Conservation (phyloP, 768 basidiomycete genomes). For the Mrakia frigida region DNA sequence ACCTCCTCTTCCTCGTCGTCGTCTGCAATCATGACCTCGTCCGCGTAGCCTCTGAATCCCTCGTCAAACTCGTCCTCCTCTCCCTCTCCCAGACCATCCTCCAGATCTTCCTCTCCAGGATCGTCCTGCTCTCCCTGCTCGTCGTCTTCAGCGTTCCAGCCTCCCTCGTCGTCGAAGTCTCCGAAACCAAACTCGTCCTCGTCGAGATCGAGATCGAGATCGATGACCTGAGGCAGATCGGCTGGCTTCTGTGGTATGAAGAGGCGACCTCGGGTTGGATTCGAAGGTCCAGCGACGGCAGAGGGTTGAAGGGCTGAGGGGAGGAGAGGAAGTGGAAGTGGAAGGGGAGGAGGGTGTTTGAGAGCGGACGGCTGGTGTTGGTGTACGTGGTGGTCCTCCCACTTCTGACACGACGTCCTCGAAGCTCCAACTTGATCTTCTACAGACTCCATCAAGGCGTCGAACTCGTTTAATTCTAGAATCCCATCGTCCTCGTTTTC, state of each 20-base stretch:
- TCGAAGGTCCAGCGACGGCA: background rate
- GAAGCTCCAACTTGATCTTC: background rate
- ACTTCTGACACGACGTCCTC: conserved; percentile 6
- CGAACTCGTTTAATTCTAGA: background rate
- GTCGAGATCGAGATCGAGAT: too few relatives aligned
- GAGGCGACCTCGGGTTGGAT: background rate
- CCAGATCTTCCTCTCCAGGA: conserved; percentile 39
- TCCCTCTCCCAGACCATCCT: conserved; percentile 29
- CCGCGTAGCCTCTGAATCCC: conserved; percentile 32
- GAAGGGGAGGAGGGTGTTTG: background rate
- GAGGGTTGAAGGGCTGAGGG: background rate
- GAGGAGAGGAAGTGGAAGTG: background rate
- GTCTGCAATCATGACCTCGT: conserved; percentile 37
- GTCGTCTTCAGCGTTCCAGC: conserved; percentile 45
- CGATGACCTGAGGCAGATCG: background rate
- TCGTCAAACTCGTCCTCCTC: conserved; percentile 36
- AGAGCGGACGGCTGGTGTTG: background rate
- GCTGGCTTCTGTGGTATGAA: background rate
- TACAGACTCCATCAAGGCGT: background rate
- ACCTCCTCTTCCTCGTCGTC: conserved; percentile 35
- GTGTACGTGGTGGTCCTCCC: background rate
- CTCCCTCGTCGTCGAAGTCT: conserved; percentile 64
- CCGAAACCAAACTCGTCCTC: conserved; percentile 53
- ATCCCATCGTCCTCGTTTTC: conserved; percentile 1
- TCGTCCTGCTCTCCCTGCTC: conserved; percentile 37